These are phyloP conservation scores for Cercospora brassicicola DNA, from an alignment of 2,329 filamentous ascomycete genomes.

Conservation along the genomic window DNA sequence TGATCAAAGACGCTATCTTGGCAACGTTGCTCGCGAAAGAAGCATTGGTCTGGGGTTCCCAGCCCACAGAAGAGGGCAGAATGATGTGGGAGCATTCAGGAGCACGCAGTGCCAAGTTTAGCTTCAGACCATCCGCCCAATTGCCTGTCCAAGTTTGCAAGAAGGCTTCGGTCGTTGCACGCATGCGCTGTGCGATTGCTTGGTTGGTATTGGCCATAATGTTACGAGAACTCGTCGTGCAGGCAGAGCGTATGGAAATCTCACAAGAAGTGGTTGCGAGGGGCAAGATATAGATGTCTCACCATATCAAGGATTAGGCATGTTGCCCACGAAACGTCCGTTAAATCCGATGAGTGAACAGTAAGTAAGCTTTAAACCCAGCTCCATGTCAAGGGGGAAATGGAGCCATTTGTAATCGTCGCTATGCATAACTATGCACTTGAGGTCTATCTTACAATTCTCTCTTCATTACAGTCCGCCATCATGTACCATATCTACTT, in stretches of 20 bases:
- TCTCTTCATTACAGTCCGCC: not conserved
- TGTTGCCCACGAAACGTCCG: too few relatives aligned
- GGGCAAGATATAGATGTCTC: too few relatives aligned
- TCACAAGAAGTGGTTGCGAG: not conserved
- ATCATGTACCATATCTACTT: not conserved
- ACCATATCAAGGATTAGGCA: too few relatives aligned
- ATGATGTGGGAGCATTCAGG: slow-evolving; percentile 24
- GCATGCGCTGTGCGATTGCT: slow-evolving; percentile 21
- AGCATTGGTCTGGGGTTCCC: slow-evolving; percentile 13
- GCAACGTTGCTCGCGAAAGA: slow-evolving; percentile 23
- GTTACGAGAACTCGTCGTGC: too few relatives aligned
- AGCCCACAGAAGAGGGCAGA: slow-evolving; percentile 13
- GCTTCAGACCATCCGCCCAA: slow-evolving; percentile 18
- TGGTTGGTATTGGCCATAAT: not conserved
- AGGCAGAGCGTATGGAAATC: too few relatives aligned
- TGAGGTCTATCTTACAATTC: not conserved
- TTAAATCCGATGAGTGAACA: too few relatives aligned
- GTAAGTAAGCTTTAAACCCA: too few relatives aligned
- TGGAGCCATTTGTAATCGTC: not conserved
- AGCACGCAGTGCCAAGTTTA: slow-evolving; percentile 16
- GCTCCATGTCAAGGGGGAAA: too few relatives aligned
- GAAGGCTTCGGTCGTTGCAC: slow-evolving; percentile 24
- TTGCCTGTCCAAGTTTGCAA: slow-evolving; percentile 26
- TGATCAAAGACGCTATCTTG: slow-evolving; percentile 18
- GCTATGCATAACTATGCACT: not conserved